A percentile compares a stretch with the other conserved stretches of the same genome.
Conservation (phyloP, 2,329 filamentous ascomycete genomes). For the Colletotrichum horii region DNA sequence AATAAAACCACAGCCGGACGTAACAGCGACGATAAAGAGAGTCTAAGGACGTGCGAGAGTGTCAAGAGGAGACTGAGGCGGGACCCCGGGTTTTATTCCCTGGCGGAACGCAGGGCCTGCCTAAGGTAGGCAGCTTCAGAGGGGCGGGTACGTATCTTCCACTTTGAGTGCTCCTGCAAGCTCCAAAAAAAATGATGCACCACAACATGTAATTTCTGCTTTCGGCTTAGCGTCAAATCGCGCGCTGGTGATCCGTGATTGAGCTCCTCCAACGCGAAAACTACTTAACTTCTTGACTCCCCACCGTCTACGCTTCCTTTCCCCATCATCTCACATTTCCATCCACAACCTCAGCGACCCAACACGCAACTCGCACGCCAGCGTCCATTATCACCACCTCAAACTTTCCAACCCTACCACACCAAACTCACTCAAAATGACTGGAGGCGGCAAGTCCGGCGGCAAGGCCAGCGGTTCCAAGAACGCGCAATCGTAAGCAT, state of each 20-base stretch:
- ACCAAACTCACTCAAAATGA: conserved; percentile 79
- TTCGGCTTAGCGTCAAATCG: conserved; percentile 31
- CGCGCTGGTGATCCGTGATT: conserved; percentile 56
- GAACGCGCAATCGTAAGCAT: conserved; percentile 96
- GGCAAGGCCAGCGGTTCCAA: conserved; percentile 99
- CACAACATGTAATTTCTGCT: conserved; percentile 23
- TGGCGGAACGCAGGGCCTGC: background rate
- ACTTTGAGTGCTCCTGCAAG: background rate
- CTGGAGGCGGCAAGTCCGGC: conserved; percentile 99
- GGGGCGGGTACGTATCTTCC: conserved; percentile 4
- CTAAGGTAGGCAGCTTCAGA: background rate
- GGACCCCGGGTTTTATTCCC: background rate
- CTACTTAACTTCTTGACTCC: conserved; percentile 59
- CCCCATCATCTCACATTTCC: conserved; percentile 34
- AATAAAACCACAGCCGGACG: background rate
- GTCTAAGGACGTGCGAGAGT: background rate
- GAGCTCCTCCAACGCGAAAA: conserved; percentile 51
- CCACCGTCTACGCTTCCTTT: conserved; percentile 42
- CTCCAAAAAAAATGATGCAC: conserved; percentile 16
- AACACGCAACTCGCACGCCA: conserved; percentile 9
- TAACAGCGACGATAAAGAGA: background rate
- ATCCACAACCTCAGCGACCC: conserved; percentile 28
- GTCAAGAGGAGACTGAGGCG: background rate
- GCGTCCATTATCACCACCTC: conserved; percentile 2
- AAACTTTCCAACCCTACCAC: conserved; percentile 29